phyloP scores from a whole-genome alignment of 768 basidiomycete genomes.

The Butyriboletus loyo region DNA sequence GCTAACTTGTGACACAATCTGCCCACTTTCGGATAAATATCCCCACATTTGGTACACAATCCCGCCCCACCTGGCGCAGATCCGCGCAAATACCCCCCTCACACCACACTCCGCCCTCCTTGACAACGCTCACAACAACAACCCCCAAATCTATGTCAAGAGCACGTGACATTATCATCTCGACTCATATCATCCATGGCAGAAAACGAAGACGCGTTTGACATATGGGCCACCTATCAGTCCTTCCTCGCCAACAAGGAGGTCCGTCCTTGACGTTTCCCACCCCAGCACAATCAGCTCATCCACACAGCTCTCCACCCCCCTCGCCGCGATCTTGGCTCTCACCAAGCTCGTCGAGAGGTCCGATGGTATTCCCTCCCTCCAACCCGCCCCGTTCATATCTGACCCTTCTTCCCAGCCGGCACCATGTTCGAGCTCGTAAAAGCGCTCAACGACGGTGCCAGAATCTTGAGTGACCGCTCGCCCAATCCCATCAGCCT shows the following conservation, averaged over 20 bases:
- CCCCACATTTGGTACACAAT: constrained; percentile 9
- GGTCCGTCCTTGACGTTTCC: constrained; percentile 40
- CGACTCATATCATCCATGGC: constrained; percentile 8
- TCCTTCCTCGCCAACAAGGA: constrained; percentile 61
- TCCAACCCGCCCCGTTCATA: neutral
- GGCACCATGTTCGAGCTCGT: constrained; percentile 94
- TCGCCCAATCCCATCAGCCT: constrained; percentile 78
- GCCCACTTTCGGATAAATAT: constrained; percentile 20
- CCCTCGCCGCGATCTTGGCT: constrained; percentile 85
- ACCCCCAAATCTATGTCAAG: constrained; percentile 7
- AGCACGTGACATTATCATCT: constrained; percentile 20
- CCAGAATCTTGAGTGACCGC: constrained; percentile 56
- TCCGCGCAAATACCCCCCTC: constrained; percentile 25
- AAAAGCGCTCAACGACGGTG: constrained; percentile 75
- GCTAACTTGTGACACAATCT: constrained; percentile 27
- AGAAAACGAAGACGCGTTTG: constrained; percentile 32
- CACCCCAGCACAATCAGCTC: neutral
- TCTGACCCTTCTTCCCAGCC: constrained; percentile 41
- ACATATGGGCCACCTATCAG: constrained; percentile 54
- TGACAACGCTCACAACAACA: constrained; percentile 26
- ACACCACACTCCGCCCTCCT: constrained; percentile 9
- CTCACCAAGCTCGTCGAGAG: constrained; percentile 78
- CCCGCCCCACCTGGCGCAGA: constrained; percentile 4
- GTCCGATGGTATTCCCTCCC: constrained; percentile 62
- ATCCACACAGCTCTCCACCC: constrained; percentile 62